phyloP scores from a whole-genome alignment of 768 basidiomycete genomes.

The Lanmaoa rubissima region DNA sequence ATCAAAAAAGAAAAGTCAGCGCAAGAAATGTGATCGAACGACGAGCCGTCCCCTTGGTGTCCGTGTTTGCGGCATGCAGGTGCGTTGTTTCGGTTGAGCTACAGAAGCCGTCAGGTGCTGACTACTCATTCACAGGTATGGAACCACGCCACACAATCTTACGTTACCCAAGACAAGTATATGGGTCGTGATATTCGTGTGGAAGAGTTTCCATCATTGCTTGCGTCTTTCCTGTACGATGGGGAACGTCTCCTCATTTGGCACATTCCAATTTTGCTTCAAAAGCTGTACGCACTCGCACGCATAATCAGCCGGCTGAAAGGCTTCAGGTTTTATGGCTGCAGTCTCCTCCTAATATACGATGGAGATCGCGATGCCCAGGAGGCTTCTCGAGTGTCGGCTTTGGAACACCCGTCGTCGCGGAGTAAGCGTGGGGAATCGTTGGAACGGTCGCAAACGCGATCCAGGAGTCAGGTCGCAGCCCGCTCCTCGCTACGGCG shows the following conservation, averaged over 20 bases:
- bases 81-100: constrained; percentile 44
- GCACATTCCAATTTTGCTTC: constrained; percentile 88
- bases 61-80: constrained; percentile 98
- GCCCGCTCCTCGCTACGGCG: constrained; percentile 56
- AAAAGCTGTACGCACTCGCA: constrained; percentile 92
- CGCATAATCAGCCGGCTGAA: constrained; percentile 84
- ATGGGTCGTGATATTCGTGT: constrained; percentile 87
- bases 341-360: constrained; percentile 94
- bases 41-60: constrained; percentile 90
- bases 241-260: constrained; percentile 82
- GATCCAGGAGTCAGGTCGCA: constrained; percentile 42
- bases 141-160: constrained; percentile 81
- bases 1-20: constrained; percentile 95
- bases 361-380: constrained; percentile 92
- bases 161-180: constrained; percentile 95
- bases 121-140: constrained; percentile 64
- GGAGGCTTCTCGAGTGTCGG: constrained; percentile 61
- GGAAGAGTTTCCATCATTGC: constrained; percentile 78
- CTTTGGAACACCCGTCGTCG: constrained; percentile 61
- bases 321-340: constrained; percentile 98
- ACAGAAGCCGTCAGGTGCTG: constrained; percentile 1
- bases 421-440: constrained; percentile 78
- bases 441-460: constrained; percentile 53
- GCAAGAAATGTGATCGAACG: constrained; percentile 96
- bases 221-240: constrained; percentile 82